Evolutionary conservation across 2,329 filamentous ascomycete genomes (phyloP), one percentile per base, ranked within the genome.

Genomic region (Fonsecaea monophora): DNA sequence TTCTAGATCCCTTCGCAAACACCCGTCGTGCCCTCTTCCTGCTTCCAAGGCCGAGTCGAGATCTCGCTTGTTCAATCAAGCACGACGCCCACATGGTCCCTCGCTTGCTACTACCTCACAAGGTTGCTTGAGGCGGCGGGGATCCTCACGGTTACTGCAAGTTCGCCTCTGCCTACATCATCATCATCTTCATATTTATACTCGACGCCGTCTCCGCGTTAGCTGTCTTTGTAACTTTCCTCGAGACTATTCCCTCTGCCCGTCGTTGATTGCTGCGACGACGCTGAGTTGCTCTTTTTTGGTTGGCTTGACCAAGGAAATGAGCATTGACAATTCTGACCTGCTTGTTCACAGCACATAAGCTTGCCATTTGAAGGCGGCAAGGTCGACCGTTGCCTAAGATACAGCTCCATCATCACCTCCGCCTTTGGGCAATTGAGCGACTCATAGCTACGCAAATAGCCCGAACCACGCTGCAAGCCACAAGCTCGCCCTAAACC

Each of bases 41-140:
- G 34, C 6, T 25, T 25, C 25, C 34, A 40, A 60, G 25, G 15
- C 12, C 62, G 18, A 15, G 38, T 30, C 30, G 37, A 66, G 64
- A 66, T 62, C 64, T 62, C 59, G 53, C 63, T 61, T 54, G 50
- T 50, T 56, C 18, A 18, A 25, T 8, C 12, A n/a, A 32, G 32
- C 25, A 21, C 40, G 55, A 48, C 18, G 13, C n/a, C 60, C 60
- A 55, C 53, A 45, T 56, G 21, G 45, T 37, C 45, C 21, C 21
- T 56, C 55, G 55, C 48, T 50, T 64, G 42, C 35, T 42, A 18
- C 40, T 64, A 35, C 62, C 55, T n/a, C 32, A 32, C n/a, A 34
- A 54, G 56, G 18, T 38, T 53, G 35, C 42, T 15, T 40, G 25
- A 30, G 58, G 45, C 45, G 34, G 45, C 38, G 30, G 37, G 30